Base-by-base conservation (phyloP, 345 rosid genomes). In the Tarenaya hassleriana region DNA sequence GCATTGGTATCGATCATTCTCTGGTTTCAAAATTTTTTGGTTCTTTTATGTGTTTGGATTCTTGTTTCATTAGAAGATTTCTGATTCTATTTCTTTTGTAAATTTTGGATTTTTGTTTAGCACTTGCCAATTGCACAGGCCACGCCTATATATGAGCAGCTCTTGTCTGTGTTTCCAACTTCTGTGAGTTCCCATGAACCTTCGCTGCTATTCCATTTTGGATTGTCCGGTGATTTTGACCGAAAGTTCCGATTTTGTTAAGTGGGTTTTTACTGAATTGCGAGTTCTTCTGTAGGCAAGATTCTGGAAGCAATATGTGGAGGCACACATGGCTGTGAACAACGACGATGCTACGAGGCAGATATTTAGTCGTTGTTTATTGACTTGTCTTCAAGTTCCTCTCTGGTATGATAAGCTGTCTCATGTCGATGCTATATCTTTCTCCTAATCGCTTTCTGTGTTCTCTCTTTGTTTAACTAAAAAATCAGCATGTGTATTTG, bases 221-320 rank as follows among this genome's bases (percentile, higher is more conserved):
- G 9, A 10, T 24, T 50, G 41, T 47, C 18, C 50, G 53, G 29
- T 32, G 13, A 13, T 17, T 57, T 15, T 44, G 5, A 16, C 53
- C 31, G 0, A 34, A 67, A 55, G 8, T 55, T 34, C 16, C 41
- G 15, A 1, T 34, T 53, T 60, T 47, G 13, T 39, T n/a, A 18
- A 18, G 34, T 33, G 15, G 45, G 34, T 52, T 1, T 33, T 34
- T 60, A 41, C 37, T 60, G n/a, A 60, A 42, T 37, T 50, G 35
- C 37, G 58, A 18, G 50, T n/a, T 50, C 16, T 14, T 68, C 19
- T 69, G 39, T 71, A 91, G 98, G 95, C 96, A 21, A 84, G 86
- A 64, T 84, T 66, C 67, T 91, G 98, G 96, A 87, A 83, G 81
- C 98, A 91, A 51, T 92, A 92, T 62, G 95, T 85, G 59, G 96